Percentiles rank a stretch among this genome's conserved stretches.
phyloP scores from a whole-genome alignment of 805 yeast genomes.

The Lipomyces spencermartinsiae region DNA sequence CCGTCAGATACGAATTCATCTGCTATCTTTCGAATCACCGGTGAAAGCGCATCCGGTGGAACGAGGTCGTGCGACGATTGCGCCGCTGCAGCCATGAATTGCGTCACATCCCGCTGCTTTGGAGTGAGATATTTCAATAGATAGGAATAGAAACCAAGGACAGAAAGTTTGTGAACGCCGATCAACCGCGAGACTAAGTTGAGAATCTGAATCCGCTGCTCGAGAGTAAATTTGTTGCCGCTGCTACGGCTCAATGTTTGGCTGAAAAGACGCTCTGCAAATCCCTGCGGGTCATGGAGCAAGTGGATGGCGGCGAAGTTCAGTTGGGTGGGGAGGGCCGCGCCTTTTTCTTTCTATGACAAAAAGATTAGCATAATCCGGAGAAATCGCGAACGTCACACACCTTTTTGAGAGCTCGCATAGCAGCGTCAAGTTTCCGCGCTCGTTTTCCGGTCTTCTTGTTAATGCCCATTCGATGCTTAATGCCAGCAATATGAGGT shows the following conservation, averaged over 20 bases:
- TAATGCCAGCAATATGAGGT: slow-evolving; percentile 49
- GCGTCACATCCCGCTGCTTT: slow-evolving; percentile 92
- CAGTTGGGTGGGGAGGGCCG: slow-evolving; percentile 64
- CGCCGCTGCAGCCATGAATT: slow-evolving; percentile 94
- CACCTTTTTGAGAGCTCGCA: slow-evolving; percentile 65
- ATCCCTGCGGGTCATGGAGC: slow-evolving; percentile 96
- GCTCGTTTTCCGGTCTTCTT: slow-evolving; percentile 82
- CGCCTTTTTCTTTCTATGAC: slow-evolving; percentile 50
- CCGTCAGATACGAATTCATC: slow-evolving; percentile 98
- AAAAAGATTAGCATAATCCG: neutral
- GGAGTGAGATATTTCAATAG: slow-evolving; percentile 91
- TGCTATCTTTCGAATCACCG: slow-evolving; percentile 88
- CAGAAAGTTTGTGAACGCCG: slow-evolving; percentile 92
- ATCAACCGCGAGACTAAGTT: slow-evolving; percentile 85
- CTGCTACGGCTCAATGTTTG: slow-evolving; percentile 70
- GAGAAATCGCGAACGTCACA: neutral
- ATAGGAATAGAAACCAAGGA: slow-evolving; percentile 86
- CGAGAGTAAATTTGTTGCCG: slow-evolving; percentile 73
- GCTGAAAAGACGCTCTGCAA: slow-evolving; percentile 83
- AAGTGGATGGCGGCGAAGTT: slow-evolving; percentile 95
- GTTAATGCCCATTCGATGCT: slow-evolving; percentile 81
- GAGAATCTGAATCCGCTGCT: slow-evolving; percentile 87
- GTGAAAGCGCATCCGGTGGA: slow-evolving; percentile 88
- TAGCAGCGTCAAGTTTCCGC: slow-evolving; percentile 77
- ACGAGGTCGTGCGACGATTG: slow-evolving; percentile 96